phyloP scores from a whole-genome alignment of 1,139 yeast genomes.

The Hyphopichia khmerensis region DNA sequence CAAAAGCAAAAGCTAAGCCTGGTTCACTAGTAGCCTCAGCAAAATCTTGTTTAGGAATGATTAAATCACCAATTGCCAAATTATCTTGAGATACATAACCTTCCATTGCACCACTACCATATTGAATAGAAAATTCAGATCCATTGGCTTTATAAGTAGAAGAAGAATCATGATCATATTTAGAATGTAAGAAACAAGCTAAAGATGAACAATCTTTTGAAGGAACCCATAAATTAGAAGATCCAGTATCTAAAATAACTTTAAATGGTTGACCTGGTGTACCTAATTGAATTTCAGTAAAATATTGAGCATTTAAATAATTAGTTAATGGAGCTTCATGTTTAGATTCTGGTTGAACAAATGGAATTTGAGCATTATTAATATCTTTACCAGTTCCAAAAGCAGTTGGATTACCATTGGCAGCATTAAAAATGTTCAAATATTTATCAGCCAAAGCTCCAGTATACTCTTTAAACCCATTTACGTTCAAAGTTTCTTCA shows the following conservation, averaged over 20 bases:
- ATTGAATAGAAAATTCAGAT: conserved; percentile 75
- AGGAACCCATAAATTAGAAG: conserved; percentile 97
- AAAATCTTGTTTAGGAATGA: conserved; percentile 83
- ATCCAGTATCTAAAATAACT: conserved; percentile 91
- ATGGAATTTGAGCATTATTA: conserved; percentile 45
- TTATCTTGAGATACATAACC: conserved; percentile 89
- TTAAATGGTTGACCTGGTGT: conserved; percentile 92
- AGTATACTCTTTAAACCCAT: conserved; percentile 62
- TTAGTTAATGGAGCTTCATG: conserved; percentile 84
- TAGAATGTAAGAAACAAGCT: conserved; percentile 91
- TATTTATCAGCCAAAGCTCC: conserved; percentile 74
- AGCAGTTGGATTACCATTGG: conserved; percentile 23
- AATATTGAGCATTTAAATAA: conserved; percentile 93
- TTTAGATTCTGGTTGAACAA: conserved; percentile 33
- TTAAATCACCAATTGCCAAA: conserved; percentile 76
- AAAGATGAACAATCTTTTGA: conserved; percentile 82
- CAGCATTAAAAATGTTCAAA: conserved; percentile 51
- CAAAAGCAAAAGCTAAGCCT: conserved; percentile 96
- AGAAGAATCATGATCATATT: conserved; percentile 80
- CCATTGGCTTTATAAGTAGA: conserved; percentile 85
- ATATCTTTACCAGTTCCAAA: conserved; percentile 10
- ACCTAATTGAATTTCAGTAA: conserved; percentile 84
- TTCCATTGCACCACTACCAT: conserved; percentile 90
- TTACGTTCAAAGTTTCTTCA: conserved; percentile 61
- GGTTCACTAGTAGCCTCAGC: conserved; percentile 98